Base-by-base conservation (phyloP, 1,284 basidiomycete species). In the Marasmius fiardii region DNA sequence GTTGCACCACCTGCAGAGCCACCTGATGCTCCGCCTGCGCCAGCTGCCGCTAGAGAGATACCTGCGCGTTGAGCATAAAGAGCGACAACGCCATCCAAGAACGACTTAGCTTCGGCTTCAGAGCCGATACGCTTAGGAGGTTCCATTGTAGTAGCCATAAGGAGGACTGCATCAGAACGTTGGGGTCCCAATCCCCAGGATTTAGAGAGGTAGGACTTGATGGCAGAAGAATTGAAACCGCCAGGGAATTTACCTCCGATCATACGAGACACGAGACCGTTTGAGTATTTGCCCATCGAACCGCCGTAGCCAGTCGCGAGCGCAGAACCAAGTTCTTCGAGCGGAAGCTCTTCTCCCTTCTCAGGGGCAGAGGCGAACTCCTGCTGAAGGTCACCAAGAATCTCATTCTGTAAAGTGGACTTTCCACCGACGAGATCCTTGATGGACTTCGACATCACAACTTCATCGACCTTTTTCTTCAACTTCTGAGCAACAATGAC, bases 381-480 rank as follows among this genome's bases (percentile, higher is more conserved):
- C 64, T 91, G 83, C 67, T 95, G 92, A 26, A 97, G 80, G 69
- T 97, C 93, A 52, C 94, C 95, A 48, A 98, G 78, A 60, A 98
- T 95, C 73, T 98, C 95, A 71, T 98, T 98, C 73, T 97, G 95
- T 56, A 99, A 78, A 0, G 97, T 98, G 23, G 95, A 98, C 77
- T 99, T 99, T 63, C 97, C 97, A 43, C 94, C 95, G 52, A 98
- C 95, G 58, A 98, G 88, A 68, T 99, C 96, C 75, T 98, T 98
- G 80, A 99, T 95, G 1, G 94, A 91, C 74, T 99, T 99, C 61
- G 86, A 83, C n/a, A 95, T 79, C 2, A 94, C 90, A 54, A 99
- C 79, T 64, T 98, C 96, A 53, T 88, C 82, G 35, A 95, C 81
- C 59, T 79, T 84, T 81, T 98, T 99, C 88, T 99, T 99, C 68